phyloP scores from a whole-genome alignment of 805 yeast species.

The Monosporozyma aquatica region DNA sequence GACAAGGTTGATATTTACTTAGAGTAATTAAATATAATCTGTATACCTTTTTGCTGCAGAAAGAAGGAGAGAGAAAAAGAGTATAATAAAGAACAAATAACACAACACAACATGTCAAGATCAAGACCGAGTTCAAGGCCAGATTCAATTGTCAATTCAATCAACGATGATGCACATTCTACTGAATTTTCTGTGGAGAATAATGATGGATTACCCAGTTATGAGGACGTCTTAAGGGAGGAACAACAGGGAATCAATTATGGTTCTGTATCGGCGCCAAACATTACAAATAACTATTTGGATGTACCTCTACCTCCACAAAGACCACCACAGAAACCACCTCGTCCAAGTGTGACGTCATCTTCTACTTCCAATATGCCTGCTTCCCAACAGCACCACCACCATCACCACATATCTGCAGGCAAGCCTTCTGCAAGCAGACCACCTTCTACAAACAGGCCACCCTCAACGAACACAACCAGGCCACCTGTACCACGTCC shows the following conservation, averaged over 20 bases:
- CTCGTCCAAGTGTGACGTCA: background rate
- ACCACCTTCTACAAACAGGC: conserved; percentile 5
- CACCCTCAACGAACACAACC: conserved; percentile 6
- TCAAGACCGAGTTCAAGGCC: background rate
- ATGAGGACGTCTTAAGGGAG: conserved; percentile 36
- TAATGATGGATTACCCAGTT: conserved; percentile 35
- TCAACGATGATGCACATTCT: background rate
- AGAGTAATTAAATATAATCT: no score
- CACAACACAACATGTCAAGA: background rate
- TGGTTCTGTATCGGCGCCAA: conserved; percentile 3
- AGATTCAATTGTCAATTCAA: background rate
- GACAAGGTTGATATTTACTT: no score
- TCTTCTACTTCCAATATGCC: background rate
- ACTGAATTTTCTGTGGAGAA: background rate
- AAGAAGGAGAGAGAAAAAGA: no score
- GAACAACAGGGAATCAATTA: conserved; percentile 8
- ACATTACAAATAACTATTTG: background rate
- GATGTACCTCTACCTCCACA: conserved; percentile 7
- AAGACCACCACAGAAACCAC: conserved; percentile 4
- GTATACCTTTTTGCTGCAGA: no score
- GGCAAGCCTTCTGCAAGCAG: background rate
- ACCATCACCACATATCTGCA: conserved; percentile 1
- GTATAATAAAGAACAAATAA: no score
- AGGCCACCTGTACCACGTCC: conserved; percentile 1
- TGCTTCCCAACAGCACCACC: background rate